Base-by-base conservation (phyloP, 1,284 basidiomycete species). In the Phylloboletellus chloephorus region DNA sequence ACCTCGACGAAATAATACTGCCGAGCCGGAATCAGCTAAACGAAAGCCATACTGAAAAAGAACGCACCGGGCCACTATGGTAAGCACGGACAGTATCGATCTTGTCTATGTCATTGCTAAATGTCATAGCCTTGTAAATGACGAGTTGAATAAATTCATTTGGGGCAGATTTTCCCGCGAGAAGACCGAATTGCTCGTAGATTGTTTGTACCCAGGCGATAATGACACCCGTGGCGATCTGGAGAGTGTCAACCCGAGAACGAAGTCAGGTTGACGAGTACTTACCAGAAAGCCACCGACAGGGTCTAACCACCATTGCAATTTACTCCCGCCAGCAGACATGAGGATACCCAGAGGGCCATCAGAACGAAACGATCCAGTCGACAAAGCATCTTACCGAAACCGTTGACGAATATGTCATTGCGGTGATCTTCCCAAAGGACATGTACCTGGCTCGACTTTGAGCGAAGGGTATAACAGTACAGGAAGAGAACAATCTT, bases 381-480 rank as follows among this genome's bases (percentile, higher is more conserved):
- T 8, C 4, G 37, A 43, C 26, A 43, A 34, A 30, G 17, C 15
- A 12, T 42, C 71, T 47, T 57, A 82, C 82, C 83, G 49, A 88
- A 86, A 7, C 72, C 67, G 51, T 90, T 92, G 63, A 91, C 79
- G 62, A 82, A 90, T 19, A 94, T 61, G 56, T 95, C 92, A 53
- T 95, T 95, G 47, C 90, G 71, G 54, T 97, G 94, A 58, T 97
- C 94, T 61, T 96, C 90, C 88, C 91, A 98, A 17, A 98, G 75
- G 4, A 97, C 82, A 41, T 82, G 79, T 2, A 98, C 92, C 62
- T 98, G 95, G 52, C 86, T 91, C 7, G 87, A 91, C 48, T 78
- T 79, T 29, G 74, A 74, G 29, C 88, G 79, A 39, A 95, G 73
- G 2, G 86, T 76, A 52, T 71, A 79, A 63, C 92, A 95, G 65